Percentiles rank a stretch among this genome's conserved stretches.
Conservation (phyloP, 257 asterid genomes). For the Coffea canephora region DNA sequence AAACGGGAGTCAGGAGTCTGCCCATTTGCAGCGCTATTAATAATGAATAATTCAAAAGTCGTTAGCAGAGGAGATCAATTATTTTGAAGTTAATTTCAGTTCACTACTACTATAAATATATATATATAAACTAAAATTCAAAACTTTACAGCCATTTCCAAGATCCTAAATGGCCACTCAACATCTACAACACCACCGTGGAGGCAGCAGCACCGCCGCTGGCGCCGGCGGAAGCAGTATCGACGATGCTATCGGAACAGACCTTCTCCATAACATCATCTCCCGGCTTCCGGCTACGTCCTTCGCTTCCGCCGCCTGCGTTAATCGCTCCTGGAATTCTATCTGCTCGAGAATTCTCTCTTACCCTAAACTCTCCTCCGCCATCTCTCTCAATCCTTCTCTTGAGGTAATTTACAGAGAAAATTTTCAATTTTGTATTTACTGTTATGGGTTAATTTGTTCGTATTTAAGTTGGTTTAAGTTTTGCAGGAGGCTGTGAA, state of each 20-base stretch:
- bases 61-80: too few relatives aligned
- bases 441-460: not conserved
- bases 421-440: too few relatives aligned
- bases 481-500: conserved; percentile 57
- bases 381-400: conserved; percentile 54
- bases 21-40: too few relatives aligned
- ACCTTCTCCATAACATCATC: conserved; percentile 54
- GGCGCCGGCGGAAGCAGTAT: conserved; percentile 1
- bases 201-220: too few relatives aligned
- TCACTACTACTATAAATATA: too few relatives aligned
- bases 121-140: too few relatives aligned
- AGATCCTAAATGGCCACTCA: too few relatives aligned
- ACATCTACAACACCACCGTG: too few relatives aligned
- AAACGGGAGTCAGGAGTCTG: too few relatives aligned
- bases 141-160: too few relatives aligned
- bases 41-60: too few relatives aligned
- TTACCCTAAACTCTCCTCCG: conserved; percentile 61
- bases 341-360: conserved; percentile 58
- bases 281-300: conserved; percentile 62
- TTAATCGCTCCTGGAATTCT: conserved; percentile 70
- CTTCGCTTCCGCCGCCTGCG: conserved; percentile 78
- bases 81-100: too few relatives aligned
- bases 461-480: not conserved
- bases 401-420: conserved; percentile 35
- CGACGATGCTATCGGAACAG: conserved; percentile 50